These are phyloP conservation scores for Multifurca ochricompacta DNA, from an alignment of 768 basidiomycete genomes.

Conservation along the genomic window DNA sequence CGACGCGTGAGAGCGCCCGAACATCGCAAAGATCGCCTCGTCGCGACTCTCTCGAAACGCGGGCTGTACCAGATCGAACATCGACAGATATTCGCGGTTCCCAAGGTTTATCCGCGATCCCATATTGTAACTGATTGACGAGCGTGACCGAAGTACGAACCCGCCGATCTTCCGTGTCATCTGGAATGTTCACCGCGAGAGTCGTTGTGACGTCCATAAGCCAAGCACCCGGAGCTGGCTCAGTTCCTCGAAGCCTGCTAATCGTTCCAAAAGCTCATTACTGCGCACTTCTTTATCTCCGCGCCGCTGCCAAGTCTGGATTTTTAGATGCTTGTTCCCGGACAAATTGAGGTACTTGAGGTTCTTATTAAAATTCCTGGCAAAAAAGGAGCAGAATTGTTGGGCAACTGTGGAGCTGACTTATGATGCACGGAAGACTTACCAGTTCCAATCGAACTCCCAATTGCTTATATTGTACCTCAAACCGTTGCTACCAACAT, in stretches of 20 bases:
- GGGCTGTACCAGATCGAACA: slow-evolving; percentile 88
- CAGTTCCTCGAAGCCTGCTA: slow-evolving; percentile 86
- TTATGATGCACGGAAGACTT: slow-evolving; percentile 23
- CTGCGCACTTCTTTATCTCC: slow-evolving; percentile 28
- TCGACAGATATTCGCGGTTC: slow-evolving; percentile 65
- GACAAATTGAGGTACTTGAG: slow-evolving; percentile 93
- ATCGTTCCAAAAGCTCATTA: slow-evolving; percentile 23
- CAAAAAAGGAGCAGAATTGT: neutral
- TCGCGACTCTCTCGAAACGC: slow-evolving; percentile 69
- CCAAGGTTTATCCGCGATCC: slow-evolving; percentile 93
- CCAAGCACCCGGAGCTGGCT: slow-evolving; percentile 77
- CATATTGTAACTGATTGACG: slow-evolving; percentile 89
- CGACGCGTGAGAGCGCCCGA: slow-evolving; percentile 64
- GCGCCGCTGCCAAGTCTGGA: slow-evolving; percentile 63
- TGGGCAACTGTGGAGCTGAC: neutral
- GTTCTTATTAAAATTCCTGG: slow-evolving; percentile 93
- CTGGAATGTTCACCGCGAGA: slow-evolving; percentile 53
- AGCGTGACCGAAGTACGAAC: slow-evolving; percentile 87
- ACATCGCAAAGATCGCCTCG: slow-evolving; percentile 94
- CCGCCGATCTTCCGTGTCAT: slow-evolving; percentile 82
- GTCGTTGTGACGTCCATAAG: slow-evolving; percentile 90
- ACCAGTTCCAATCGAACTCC: slow-evolving; percentile 99
- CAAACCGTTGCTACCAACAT: slow-evolving; percentile 88
- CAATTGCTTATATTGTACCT: slow-evolving; percentile 98
- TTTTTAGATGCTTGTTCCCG: slow-evolving; percentile 93